Percentiles rank a stretch among this genome's conserved stretches.
phyloP scores from a whole-genome alignment of 2,329 filamentous ascomycete genomes.

The Rutstroemia sp. region DNA sequence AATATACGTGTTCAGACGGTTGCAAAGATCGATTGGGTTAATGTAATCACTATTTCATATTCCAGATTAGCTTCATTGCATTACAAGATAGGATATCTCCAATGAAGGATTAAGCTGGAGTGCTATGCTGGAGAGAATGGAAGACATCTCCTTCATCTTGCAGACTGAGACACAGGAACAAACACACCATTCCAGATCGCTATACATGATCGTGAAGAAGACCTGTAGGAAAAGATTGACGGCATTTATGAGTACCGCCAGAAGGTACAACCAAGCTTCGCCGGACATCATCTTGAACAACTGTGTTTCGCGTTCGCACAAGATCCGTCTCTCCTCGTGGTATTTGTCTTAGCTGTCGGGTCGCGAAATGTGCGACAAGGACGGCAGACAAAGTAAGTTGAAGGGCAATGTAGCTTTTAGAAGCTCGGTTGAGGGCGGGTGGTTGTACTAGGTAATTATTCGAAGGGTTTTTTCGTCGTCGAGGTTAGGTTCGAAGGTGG shows the following conservation, averaged over 20 bases:
- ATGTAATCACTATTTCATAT: constrained; percentile 77
- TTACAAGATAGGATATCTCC: background rate
- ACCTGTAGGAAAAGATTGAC: constrained; percentile 99
- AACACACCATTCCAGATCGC: constrained; percentile 94
- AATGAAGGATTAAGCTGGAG: background rate
- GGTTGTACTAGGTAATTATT: background rate
- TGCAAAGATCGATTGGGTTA: constrained; percentile 99
- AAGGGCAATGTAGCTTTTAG: background rate
- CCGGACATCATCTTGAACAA: constrained; percentile 67
- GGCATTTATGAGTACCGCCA: constrained; percentile 98
- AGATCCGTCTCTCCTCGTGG: background rate
- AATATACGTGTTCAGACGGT: constrained; percentile 99
- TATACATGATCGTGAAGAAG: constrained; percentile 99
- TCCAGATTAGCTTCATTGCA: background rate
- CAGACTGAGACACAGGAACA: background rate
- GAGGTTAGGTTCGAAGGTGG: constrained; percentile 8
- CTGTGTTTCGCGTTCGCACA: constrained; percentile 11
- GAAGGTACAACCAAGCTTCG: constrained; percentile 96
- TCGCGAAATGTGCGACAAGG: background rate
- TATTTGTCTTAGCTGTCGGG: background rate
- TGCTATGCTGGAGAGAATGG: background rate
- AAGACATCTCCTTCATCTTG: background rate
- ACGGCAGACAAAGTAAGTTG: background rate
- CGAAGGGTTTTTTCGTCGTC: constrained; percentile 6
- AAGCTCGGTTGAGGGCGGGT: constrained; percentile 3